Evolutionary conservation across 768 basidiomycete genomes (phyloP), one percentile per base, ranked within the genome.

Genomic region (Fibroporia radiculosa): DNA sequence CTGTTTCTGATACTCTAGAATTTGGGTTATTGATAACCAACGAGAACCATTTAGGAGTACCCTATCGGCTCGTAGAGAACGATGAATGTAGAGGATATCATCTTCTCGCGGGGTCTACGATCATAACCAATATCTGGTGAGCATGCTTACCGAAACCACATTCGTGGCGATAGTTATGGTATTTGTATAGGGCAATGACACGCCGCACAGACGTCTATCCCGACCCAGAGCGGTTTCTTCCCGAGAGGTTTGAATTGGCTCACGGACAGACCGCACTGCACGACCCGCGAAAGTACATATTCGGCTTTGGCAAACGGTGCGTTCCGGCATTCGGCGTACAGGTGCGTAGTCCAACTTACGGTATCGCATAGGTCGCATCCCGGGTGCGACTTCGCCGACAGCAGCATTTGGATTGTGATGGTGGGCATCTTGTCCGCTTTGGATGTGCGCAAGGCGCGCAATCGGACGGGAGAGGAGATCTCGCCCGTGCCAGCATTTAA

Each of bases 231-330:
- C 26, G 16, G 16, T 53, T 53, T 31, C 18, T 13, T 7, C 51
- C 51, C 1, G 52, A 53, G 27, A 44, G 52, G 5, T 53, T 50
- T 24, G 28, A 19, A 20, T 35, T n/a, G 18, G 50, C 48, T 25
- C 36, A 42, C 32, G 59, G 67, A 25, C 63, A 64, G 19, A 47
- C 50, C 14, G 49, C 50, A 11, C 27, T 25, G 13, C 31, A 31
- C 18, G 70, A 77, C 56, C 74, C 77, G 27, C 62, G 67, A 28
- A 67, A 69, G 23, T 54, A 74, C 27, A 64, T 75, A 16, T 80
- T 78, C 51, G 78, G 77, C 8, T 80, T 80, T 58, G 78, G 78
- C 24, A 65, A 76, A 45, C 63, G 56, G 56, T 56, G 7, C 19
- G 45, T n/a, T 16, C 2, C 11, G 8, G n/a, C 27, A 13, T 24